Evolutionary conservation across 768 basidiomycete species (phyloP).

Genomic region (Saitozyma podzolica): DNA sequence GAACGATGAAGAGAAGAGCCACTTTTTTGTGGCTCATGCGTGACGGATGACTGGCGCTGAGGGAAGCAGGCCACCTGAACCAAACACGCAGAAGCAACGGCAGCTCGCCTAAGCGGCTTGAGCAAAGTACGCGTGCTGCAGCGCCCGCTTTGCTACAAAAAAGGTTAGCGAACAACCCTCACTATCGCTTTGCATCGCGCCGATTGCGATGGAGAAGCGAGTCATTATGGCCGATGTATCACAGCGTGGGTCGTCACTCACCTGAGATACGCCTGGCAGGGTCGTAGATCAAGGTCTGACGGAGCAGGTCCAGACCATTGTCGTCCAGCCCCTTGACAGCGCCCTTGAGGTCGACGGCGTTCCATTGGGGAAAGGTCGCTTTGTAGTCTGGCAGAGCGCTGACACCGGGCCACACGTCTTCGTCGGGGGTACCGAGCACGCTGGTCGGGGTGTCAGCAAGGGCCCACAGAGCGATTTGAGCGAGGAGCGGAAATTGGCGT

Average conservation of each 20-base stretch:
- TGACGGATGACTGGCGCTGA: no score
- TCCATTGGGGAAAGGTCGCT: constrained; percentile 94
- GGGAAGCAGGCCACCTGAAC: no score
- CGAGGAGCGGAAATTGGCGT: constrained; percentile 2
- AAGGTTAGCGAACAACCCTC: constrained; percentile 1
- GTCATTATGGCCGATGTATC: no score
- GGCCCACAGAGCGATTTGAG: background rate
- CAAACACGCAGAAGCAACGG: no score
- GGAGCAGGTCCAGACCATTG: constrained; percentile 74
- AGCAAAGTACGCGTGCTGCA: constrained; percentile 58
- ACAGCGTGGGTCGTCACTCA: constrained; percentile 50
- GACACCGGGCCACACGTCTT: constrained; percentile 89
- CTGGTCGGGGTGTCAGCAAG: constrained; percentile 54
- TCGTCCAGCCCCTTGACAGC: constrained; percentile 73
- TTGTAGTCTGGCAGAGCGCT: constrained; percentile 89
- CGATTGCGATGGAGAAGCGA: background rate
- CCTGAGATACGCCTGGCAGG: constrained; percentile 90
- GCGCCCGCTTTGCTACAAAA: constrained; percentile 61
- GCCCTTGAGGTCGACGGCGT: constrained; percentile 66
- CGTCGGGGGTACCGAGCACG: constrained; percentile 89
- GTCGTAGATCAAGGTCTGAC: constrained; percentile 78
- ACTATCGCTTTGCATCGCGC: background rate
- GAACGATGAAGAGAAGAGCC: no score
- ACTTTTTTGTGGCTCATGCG: no score
- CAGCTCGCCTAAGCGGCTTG: no score